Percentiles rank a stretch among this genome's conserved stretches.
These are phyloP conservation scores for Nemania sp. DNA, from an alignment of 2,329 filamentous ascomycete genomes.

Conservation along the genomic window DNA sequence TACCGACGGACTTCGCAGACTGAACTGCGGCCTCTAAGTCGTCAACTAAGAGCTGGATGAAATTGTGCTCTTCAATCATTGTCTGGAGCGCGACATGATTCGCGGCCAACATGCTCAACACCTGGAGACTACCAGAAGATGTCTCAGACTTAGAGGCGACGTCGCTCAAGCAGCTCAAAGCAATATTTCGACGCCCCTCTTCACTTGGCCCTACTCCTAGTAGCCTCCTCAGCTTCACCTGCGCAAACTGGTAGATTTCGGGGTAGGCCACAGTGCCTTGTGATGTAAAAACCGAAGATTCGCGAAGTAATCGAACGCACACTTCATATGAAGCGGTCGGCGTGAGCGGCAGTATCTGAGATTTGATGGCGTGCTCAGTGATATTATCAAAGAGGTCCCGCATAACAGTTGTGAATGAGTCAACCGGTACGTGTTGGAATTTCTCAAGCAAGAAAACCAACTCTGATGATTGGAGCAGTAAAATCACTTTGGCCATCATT, in stretches of 20 bases:
- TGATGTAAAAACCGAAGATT: conserved; percentile 63
- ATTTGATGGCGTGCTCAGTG: conserved; percentile 53
- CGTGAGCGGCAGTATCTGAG: conserved; percentile 19
- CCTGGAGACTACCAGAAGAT: conserved; percentile 73
- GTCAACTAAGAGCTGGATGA: conserved; percentile 64
- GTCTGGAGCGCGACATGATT: conserved; percentile 56
- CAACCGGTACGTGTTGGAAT: conserved; percentile 64
- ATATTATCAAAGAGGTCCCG: conserved; percentile 63
- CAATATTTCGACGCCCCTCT: conserved; percentile 64
- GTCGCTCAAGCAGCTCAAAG: conserved; percentile 68
- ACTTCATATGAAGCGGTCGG: conserved; percentile 50
- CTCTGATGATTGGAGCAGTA: conserved; percentile 51
- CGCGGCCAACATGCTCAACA: conserved; percentile 56
- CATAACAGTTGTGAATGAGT: conserved; percentile 64
- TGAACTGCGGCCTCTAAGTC: conserved; percentile 63
- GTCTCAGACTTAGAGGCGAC: conserved; percentile 65
- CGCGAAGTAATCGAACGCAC: conserved; percentile 69
- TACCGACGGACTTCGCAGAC: conserved; percentile 46
- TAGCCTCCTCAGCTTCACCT: conserved; percentile 63
- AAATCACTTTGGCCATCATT: conserved; percentile 58
- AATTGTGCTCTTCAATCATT: conserved; percentile 63
- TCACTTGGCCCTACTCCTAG: conserved; percentile 56
- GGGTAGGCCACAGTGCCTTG: conserved; percentile 60
- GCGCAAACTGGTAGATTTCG: conserved; percentile 66
- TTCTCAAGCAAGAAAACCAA: conserved; percentile 73